Conservation (phyloP, 2,329 filamentous ascomycete genomes). For the Torrubiella hemipterigena region DNA sequence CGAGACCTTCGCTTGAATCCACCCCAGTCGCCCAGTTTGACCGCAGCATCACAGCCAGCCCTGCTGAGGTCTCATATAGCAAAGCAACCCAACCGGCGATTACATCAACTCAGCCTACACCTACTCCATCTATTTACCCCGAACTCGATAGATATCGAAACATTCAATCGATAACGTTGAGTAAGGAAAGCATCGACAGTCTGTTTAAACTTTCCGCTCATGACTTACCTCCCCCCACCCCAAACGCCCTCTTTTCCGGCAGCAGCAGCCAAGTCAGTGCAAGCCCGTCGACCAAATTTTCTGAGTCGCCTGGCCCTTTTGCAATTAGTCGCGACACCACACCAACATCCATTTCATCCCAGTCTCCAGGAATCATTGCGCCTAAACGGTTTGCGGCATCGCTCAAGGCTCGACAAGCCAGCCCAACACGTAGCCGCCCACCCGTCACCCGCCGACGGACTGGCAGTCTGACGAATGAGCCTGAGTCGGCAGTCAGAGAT, state of each 20-base stretch:
- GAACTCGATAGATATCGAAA: constrained; percentile 51
- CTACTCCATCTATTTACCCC: constrained; percentile 44
- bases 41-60: no score
- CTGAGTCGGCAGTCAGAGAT: constrained; percentile 32
- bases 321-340: constrained; percentile 68
- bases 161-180: constrained; percentile 23
- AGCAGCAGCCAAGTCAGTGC: constrained; percentile 42
- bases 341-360: constrained; percentile 65
- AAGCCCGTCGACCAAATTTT: constrained; percentile 65
- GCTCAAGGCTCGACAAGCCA: constrained; percentile 39
- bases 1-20: no score
- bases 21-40: no score
- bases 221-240: constrained; percentile 55
- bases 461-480: constrained; percentile 41
- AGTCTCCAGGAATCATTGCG: constrained; percentile 51
- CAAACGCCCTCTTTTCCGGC: constrained; percentile 41
- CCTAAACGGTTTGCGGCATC: constrained; percentile 29
- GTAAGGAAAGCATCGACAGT: constrained; percentile 28
- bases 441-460: constrained; percentile 47
- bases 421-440: constrained; percentile 43
- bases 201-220: constrained; percentile 49
- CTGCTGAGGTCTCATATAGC: no score
- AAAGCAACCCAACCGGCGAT: no score
- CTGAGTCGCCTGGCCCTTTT: constrained; percentile 57
- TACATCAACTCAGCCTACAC: no score